Evolutionary conservation across 1,139 yeast genomes (phyloP), one percentile per base, ranked within the genome.

Genomic region (Hyphopichia fennica): DNA sequence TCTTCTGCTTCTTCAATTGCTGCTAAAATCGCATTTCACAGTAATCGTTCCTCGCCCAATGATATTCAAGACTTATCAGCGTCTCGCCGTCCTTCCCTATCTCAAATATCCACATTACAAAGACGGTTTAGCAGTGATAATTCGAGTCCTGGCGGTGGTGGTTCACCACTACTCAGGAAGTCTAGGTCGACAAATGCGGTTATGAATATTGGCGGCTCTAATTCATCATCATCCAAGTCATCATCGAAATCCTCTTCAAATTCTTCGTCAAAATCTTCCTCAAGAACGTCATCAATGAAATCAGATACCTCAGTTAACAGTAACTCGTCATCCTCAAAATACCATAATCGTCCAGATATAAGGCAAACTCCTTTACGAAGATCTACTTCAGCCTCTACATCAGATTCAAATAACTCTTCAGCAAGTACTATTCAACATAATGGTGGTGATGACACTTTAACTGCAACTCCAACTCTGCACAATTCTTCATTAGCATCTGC

Each of bases 1-100:
- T 45, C 58, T 2, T 63, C 69, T 1, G 52, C 65, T 3, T 59
- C 69, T 4, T 65, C 71, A 1, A 57, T 62, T 27, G 69, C 69
- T 11, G 66, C 67, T 3, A 61, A 58, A 45, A 49, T 61, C 7
- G 68, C 68, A n/a, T 58, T 61, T 44, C 54, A 49, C 43, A 57
- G 62, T 41, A 57, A 62, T 39, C 49, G 50, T 27, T 43, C 52
- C 0, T 54, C 59, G 4, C 35, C 50, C 7, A 45, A 7, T 4
- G 22, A 15, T 25, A n/a, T 6, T 14, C 17, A 25, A 10, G 35
- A 6, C 8, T 15, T 16, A 14, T 3, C 30, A 9, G 6, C 31
- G 35, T 19, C 42, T 20, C 33, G 40, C 28, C 22, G 47, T 4
- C 38, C 38, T 8, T 28, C 38, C 1, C 17, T 35, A 11, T n/a